Percentiles rank a stretch among this genome's conserved stretches.
phyloP scores from a whole-genome alignment of 805 yeast species.

The Metschnikowia sp. region DNA sequence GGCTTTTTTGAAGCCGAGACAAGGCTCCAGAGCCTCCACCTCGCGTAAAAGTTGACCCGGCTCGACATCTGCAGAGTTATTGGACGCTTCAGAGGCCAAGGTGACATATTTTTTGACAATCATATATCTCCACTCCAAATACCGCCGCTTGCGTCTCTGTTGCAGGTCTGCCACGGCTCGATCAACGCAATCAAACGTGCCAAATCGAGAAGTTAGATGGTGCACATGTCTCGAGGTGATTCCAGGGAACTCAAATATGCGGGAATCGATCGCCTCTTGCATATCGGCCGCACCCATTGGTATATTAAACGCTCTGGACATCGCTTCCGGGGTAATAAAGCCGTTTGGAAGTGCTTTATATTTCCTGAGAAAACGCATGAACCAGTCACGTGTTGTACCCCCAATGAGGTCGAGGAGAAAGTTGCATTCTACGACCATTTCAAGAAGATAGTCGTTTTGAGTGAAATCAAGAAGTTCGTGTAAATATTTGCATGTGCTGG shows the following conservation, averaged over 20 bases:
- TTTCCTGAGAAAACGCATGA: neutral
- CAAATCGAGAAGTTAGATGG: constrained; percentile 1
- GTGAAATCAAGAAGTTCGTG: constrained; percentile 21
- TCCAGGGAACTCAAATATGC: constrained; percentile 14
- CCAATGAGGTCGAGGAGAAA: constrained; percentile 19
- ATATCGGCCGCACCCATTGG: constrained; percentile 3
- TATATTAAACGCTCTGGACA: neutral
- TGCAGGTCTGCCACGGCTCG: neutral
- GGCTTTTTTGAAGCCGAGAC: constrained; percentile 1
- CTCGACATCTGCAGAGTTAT: neutral
- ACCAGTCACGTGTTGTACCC: constrained; percentile 12
- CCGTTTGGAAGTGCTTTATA: constrained; percentile 6
- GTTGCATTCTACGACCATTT: constrained; percentile 23
- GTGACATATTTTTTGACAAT: constrained; percentile 8
- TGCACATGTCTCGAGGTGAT: constrained; percentile 12
- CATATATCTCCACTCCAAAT: constrained; percentile 14
- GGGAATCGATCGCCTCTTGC: constrained; percentile 10
- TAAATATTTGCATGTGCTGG: constrained; percentile 31
- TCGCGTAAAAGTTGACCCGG: constrained; percentile 3
- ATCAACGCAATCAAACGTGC: constrained; percentile 2
- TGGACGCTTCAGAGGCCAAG: constrained; percentile 3
- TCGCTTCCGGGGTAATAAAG: neutral
- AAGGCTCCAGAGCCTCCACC: constrained; percentile 7
- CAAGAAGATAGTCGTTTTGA: constrained; percentile 9
- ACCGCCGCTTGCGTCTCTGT: constrained; percentile 2